Evolutionary conservation across 2,329 filamentous ascomycete genomes (phyloP).

Genomic region (Fusarium musae): DNA sequence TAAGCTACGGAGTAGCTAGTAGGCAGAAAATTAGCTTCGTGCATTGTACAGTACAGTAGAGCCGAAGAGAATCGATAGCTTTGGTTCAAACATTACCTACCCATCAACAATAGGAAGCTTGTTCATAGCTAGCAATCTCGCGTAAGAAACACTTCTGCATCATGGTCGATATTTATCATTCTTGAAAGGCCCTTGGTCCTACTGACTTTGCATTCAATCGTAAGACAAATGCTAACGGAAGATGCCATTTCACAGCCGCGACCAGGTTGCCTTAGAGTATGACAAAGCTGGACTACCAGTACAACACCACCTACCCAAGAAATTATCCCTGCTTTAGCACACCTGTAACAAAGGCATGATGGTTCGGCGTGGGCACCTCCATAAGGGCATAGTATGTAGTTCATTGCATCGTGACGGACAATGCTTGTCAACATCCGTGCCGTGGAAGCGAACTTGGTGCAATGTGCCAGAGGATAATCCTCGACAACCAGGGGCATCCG

Average conservation of each 20-base stretch:
- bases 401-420: not conserved
- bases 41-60: slow-evolving; percentile 6
- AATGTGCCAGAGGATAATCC: slow-evolving; percentile 39
- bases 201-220: not conserved
- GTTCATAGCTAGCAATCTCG: slow-evolving; percentile 18
- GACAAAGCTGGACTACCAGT: slow-evolving; percentile 22
- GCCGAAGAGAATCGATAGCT: slow-evolving; percentile 37
- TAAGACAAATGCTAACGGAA: slow-evolving; percentile 21
- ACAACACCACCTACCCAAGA: slow-evolving; percentile 1
- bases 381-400: not conserved
- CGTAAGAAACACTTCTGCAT: not conserved
- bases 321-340: not conserved
- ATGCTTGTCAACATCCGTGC: not conserved
- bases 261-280: slow-evolving; percentile 14
- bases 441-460: slow-evolving; percentile 30
- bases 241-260: not conserved
- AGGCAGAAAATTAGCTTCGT: slow-evolving; percentile 10
- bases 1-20: not conserved
- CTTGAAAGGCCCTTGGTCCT: not conserved
- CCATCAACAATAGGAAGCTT: slow-evolving; percentile 8
- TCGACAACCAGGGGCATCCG: slow-evolving; percentile 34
- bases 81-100: slow-evolving; percentile 31
- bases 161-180: not conserved
- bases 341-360: not conserved
- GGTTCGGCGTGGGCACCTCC: not conserved